Base-by-base conservation (phyloP, 371 early-diverging fungal species). In the Zopfochytrium polystomum region DNA sequence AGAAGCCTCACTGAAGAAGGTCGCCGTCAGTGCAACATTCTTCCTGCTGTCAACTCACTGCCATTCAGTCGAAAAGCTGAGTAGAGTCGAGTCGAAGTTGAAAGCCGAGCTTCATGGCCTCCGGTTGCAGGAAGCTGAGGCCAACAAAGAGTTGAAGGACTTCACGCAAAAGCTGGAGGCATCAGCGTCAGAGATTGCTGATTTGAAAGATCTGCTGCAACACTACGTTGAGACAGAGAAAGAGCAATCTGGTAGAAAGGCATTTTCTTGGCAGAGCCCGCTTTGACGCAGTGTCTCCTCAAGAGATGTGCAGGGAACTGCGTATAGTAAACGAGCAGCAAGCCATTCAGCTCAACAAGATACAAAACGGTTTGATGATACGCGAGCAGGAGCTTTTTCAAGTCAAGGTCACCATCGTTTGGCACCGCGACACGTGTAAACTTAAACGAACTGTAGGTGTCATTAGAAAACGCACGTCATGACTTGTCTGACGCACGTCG, bases 61-160 rank as follows among this genome's bases (percentile, higher is more conserved):
- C 31, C 15, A 33, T n/a, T 25, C 60, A 83, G 90, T 91, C 18
- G 90, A 91, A 63, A 77, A 84, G 49, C 79, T 90, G 48, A 89
- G 91, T 13, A 87, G 90, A 56, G 83, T 80, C 29, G 91, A 91
- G 62, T 70, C 90, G 27, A 88, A 88, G 52, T 77, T 85, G 25
- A 72, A 83, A 2, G 87, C 81, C 42, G 79, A 79, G 0, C 84
- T 90, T 63, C 91, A 93, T 60, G 82, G 83, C 48, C 70, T 90
- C 27, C 76, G 90, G 32, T 71, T 75, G 0, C 87, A 89, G 60
- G 83, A 82, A 62, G 66, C 72, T 18, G 87, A 86, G 18, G 51
- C 68, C 1, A 90, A 89, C 5, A 86, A 84, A 54, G 58, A 67
- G 3, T 52, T 83, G 9, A 71, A 71, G 38, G 86, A 84, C 6